These are phyloP conservation scores for Paxillus ammoniavirescens DNA, from an alignment of 768 basidiomycete genomes.

Conservation along the genomic window DNA sequence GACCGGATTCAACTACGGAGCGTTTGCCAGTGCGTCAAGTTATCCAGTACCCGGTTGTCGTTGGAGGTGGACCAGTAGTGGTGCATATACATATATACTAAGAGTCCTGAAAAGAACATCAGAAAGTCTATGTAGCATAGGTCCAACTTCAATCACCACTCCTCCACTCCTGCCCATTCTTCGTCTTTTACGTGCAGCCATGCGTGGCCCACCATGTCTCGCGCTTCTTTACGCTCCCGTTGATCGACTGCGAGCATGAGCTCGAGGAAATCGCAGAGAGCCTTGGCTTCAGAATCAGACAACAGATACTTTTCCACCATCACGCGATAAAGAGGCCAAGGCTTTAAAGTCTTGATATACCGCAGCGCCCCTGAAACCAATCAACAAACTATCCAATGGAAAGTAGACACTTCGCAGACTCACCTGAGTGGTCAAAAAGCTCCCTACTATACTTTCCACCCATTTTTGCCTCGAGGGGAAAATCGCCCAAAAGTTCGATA, in stretches of 20 bases:
- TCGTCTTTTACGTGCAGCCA: conserved; percentile 58
- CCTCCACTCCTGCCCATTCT: conserved; percentile 24
- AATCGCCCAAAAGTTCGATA: conserved; percentile 86
- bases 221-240: conserved; percentile 64
- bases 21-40: too few species aligned
- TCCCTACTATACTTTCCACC: conserved; percentile 84
- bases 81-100: too few species aligned
- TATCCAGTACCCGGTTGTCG: too few species aligned
- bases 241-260: conserved; percentile 78
- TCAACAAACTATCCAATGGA: conserved; percentile 4
- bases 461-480: conserved; percentile 69
- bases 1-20: too few species aligned
- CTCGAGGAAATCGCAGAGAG: conserved; percentile 64
- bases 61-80: too few species aligned
- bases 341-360: conserved; percentile 71
- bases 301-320: conserved; percentile 89
- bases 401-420: conserved; percentile 19
- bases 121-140: conserved; percentile 4
- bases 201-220: conserved; percentile 69
- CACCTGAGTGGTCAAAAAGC: conserved; percentile 74
- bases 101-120: not conserved
- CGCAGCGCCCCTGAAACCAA: conserved; percentile 54
- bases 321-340: conserved; percentile 80
- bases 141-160: conserved; percentile 26
- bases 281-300: conserved; percentile 51